Evolutionary conservation across 2,329 filamentous ascomycete species (phyloP).

Genomic region (Ceratocystis albifundus): DNA sequence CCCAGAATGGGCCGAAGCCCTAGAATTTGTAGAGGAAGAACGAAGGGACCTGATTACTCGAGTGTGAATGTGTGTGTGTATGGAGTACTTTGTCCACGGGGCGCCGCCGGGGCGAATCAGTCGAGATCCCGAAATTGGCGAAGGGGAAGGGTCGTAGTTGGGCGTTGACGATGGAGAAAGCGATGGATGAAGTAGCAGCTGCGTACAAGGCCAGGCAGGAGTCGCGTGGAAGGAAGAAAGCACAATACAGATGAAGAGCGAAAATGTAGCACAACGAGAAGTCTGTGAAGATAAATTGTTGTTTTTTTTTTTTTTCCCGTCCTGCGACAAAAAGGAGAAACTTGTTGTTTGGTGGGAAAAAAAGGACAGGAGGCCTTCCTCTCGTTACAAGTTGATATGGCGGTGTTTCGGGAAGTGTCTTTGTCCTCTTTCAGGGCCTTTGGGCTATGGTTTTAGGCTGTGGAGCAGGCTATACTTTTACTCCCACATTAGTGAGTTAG

Average conservation of each 20-base stretch:
- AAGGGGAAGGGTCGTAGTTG: neutral
- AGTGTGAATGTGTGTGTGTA: neutral
- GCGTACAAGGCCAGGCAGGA: neutral
- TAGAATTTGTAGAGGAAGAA: neutral
- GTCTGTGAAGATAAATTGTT: neutral
- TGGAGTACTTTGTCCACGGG: neutral
- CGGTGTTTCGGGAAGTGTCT: slow-evolving; percentile 22
- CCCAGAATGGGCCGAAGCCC: slow-evolving; percentile 6
- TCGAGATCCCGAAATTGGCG: neutral
- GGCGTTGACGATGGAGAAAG: neutral
- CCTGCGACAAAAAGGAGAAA: slow-evolving; percentile 7
- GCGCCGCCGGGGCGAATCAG: slow-evolving; percentile 3
- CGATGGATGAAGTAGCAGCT: neutral
- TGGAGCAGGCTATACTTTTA: too few species aligned
- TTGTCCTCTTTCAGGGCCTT: neutral
- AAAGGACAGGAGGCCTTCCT: slow-evolving; percentile 18
- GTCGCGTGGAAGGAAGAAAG: neutral
- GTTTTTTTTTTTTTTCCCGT: too few species aligned
- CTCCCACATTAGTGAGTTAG: too few species aligned
- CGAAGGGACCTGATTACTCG: neutral
- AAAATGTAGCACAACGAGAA: slow-evolving; percentile 8
- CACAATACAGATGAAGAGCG: neutral
- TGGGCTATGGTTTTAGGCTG: neutral
- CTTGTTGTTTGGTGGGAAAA: neutral
- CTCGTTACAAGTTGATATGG: slow-evolving; percentile 21